phyloP scores from a whole-genome alignment of 179 eudicot species.

The Carnegiea gigantea region DNA sequence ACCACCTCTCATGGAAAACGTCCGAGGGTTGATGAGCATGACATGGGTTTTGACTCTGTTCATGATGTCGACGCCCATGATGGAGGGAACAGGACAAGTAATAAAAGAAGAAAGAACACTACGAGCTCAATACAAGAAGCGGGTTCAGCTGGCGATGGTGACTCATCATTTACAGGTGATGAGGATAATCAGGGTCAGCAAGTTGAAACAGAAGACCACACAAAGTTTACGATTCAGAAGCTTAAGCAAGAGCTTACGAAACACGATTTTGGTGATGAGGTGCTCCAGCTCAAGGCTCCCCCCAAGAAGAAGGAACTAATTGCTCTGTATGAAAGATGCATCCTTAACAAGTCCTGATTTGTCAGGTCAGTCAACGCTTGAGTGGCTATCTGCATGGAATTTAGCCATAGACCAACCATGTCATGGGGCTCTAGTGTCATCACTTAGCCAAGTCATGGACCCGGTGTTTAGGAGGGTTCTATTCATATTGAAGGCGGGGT shows the following conservation, averaged over 20 bases:
- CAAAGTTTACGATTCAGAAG: constrained; percentile 66
- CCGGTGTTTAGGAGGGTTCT: no score
- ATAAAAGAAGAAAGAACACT: constrained; percentile 65
- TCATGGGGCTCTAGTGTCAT: not conserved
- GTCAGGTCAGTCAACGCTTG: not conserved
- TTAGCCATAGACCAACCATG: not conserved
- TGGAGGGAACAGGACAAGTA: constrained; percentile 35
- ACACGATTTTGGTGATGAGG: constrained; percentile 75
- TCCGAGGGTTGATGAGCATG: constrained; percentile 63
- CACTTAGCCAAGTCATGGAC: no score
- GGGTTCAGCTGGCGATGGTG: constrained; percentile 61
- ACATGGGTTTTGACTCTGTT: constrained; percentile 56
- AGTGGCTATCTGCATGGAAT: not conserved
- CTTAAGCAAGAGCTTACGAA: constrained; percentile 79
- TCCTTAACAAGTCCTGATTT: constrained; percentile 55
- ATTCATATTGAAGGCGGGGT: no score
- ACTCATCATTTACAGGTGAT: constrained; percentile 58
- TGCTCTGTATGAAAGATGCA: constrained; percentile 73
- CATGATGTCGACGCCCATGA: constrained; percentile 48
- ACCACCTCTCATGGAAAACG: constrained; percentile 79
- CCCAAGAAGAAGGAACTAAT: constrained; percentile 79
- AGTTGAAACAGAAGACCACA: constrained; percentile 54
- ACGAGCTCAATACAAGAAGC: constrained; percentile 46
- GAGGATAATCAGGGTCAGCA: constrained; percentile 64
- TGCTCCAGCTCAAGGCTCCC: constrained; percentile 66